These are phyloP conservation scores for Stemphylium lycopersici DNA, from an alignment of 2,329 filamentous ascomycete genomes.

Conservation along the genomic window DNA sequence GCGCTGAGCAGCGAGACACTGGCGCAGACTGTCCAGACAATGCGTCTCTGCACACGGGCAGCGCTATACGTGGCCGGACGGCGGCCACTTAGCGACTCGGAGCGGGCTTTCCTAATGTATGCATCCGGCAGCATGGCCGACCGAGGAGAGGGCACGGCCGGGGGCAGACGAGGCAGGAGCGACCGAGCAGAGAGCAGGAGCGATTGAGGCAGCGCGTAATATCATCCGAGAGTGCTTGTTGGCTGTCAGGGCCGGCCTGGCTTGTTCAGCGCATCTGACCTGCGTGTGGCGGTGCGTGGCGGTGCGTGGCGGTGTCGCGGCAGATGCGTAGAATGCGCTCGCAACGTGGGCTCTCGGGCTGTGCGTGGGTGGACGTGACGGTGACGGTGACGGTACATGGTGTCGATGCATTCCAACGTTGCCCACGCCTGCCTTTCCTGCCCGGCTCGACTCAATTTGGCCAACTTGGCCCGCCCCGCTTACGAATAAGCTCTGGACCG, in stretches of 20 bases:
- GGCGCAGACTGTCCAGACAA: constrained; percentile 21
- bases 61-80: not conserved
- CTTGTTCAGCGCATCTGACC: not conserved
- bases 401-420: not conserved
- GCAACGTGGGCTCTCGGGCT: not conserved
- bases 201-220: not conserved
- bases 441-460: not conserved
- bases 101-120: not conserved
- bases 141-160: not conserved
- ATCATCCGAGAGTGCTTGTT: not conserved
- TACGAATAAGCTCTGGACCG: not conserved
- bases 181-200: not conserved
- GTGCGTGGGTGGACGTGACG: not conserved
- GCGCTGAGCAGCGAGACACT: constrained; percentile 23
- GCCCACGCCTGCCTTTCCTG: not conserved
- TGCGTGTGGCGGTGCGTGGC: not conserved
- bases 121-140: not conserved
- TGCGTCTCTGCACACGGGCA: constrained; percentile 1
- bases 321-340: not conserved
- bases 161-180: not conserved
- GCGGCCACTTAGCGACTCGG: not conserved
- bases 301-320: not conserved
- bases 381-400: not conserved
- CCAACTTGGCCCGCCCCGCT: constrained; percentile 1
- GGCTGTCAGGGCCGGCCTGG: not conserved